These are phyloP conservation scores for Euphorbia lathyris DNA, from an alignment of 345 rosid species.

Conservation along the genomic window DNA sequence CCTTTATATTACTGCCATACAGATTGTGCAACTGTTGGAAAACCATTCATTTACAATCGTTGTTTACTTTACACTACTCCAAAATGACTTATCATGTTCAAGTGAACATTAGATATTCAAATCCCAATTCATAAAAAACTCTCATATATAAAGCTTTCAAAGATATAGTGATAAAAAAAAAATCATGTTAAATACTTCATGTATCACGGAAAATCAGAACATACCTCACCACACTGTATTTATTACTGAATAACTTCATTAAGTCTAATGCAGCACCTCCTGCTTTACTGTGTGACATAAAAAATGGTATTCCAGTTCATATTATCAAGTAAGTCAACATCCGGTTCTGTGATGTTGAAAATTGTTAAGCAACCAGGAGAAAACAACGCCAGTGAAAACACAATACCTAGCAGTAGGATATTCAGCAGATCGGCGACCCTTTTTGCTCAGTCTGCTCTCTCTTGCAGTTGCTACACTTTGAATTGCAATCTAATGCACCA, in stretches of 20 bases:
- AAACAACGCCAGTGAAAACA: not conserved
- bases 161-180: not conserved
- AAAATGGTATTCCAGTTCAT: not conserved
- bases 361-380: not conserved
- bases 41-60: not conserved
- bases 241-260: constrained; percentile 83
- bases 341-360: not conserved
- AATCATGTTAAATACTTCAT: constrained; percentile 2
- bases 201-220: not conserved
- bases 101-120: not conserved
- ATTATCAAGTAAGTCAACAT: not conserved
- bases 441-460: constrained; percentile 81
- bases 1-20: not conserved
- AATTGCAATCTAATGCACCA: constrained; percentile 59
- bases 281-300: constrained; percentile 53
- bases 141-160: not conserved
- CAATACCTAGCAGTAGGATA: constrained; percentile 61
- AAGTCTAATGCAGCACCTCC: constrained; percentile 72
- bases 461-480: constrained; percentile 86
- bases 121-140: too few species aligned
- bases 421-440: constrained; percentile 80
- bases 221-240: constrained; percentile 77
- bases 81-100: not conserved
- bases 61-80: not conserved
- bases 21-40: not conserved